These are phyloP conservation scores for Physaria fendleri DNA, from an alignment of 345 rosid genomes.

Conservation along the genomic window DNA sequence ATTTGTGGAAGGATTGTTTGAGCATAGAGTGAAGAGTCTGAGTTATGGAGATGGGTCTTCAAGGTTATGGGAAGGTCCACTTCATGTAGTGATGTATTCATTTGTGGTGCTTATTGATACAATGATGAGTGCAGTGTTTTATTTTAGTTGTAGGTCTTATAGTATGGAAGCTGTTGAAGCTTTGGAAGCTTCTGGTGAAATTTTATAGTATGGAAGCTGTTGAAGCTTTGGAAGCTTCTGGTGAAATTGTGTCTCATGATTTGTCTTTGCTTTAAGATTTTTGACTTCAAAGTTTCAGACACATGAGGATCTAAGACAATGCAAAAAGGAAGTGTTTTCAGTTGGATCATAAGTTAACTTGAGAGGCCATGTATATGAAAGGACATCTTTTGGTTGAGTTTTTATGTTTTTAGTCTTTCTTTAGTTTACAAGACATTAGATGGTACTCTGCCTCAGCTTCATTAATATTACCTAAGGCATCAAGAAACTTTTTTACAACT, in stretches of 20 bases:
- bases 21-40: slow-evolving; percentile 80
- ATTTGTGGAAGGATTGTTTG: slow-evolving; percentile 80
- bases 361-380: neutral
- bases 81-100: slow-evolving; percentile 77
- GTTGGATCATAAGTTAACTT: neutral
- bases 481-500: too few relatives aligned
- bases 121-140: slow-evolving; percentile 86
- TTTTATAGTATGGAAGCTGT: slow-evolving; percentile 37
- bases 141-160: slow-evolving; percentile 72
- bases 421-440: too few relatives aligned
- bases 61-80: slow-evolving; percentile 91
- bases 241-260: slow-evolving; percentile 12
- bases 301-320: neutral
- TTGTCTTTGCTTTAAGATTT: slow-evolving; percentile 7
- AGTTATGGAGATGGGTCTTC: slow-evolving; percentile 92
- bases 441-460: too few relatives aligned
- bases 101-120: slow-evolving; percentile 80
- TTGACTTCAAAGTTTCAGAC: neutral
- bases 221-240: slow-evolving; percentile 27
- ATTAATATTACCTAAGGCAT: too few relatives aligned
- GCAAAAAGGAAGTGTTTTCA: too few relatives aligned
- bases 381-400: neutral
- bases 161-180: slow-evolving; percentile 31
- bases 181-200: too few relatives aligned
- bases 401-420: neutral